A percentile compares a stretch with the other conserved stretches of the same genome.
These are phyloP conservation scores for Pochonia chlamydosporia DNA, from an alignment of 2,329 filamentous ascomycete genomes.

Conservation along the genomic window DNA sequence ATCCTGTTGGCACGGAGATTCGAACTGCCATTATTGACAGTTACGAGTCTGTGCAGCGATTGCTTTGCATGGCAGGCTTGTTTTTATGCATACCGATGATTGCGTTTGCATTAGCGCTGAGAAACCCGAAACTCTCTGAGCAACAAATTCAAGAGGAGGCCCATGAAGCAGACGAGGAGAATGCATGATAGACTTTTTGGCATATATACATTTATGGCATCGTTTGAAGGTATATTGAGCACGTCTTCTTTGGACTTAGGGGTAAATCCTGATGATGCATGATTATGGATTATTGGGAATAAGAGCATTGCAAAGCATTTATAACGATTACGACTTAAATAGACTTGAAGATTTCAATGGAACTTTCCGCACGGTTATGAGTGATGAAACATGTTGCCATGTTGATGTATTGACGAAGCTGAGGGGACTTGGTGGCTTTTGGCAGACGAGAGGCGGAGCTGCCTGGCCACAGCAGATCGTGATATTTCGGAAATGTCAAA, in stretches of 20 bases:
- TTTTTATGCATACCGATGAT: constrained; percentile 42
- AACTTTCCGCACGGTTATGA: too few relatives aligned
- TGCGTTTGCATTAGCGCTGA: constrained; percentile 33
- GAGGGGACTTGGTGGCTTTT: too few relatives aligned
- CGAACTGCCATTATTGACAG: constrained; percentile 36
- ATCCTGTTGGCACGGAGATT: constrained; percentile 37
- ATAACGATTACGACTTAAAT: neutral
- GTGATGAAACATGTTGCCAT: too few relatives aligned
- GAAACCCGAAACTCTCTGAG: constrained; percentile 39
- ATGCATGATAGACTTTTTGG: neutral
- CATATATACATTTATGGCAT: neutral
- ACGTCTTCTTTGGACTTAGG: too few relatives aligned
- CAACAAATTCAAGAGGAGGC: constrained; percentile 18
- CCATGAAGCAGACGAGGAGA: neutral
- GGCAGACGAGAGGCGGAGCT: too few relatives aligned
- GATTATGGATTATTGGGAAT: neutral
- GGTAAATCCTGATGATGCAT: neutral
- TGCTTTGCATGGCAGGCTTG: constrained; percentile 40
- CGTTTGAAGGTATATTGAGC: too few relatives aligned
- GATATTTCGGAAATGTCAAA: too few relatives aligned
- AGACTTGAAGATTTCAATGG: neutral
- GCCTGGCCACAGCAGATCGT: too few relatives aligned
- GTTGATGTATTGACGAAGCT: too few relatives aligned
- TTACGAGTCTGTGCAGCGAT: constrained; percentile 37
- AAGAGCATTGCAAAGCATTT: neutral